A percentile compares a stretch with the other conserved stretches of the same genome.
Evolutionary conservation across 2,329 filamentous ascomycete species (phyloP).

Genomic region (Talaromyces sp.): DNA sequence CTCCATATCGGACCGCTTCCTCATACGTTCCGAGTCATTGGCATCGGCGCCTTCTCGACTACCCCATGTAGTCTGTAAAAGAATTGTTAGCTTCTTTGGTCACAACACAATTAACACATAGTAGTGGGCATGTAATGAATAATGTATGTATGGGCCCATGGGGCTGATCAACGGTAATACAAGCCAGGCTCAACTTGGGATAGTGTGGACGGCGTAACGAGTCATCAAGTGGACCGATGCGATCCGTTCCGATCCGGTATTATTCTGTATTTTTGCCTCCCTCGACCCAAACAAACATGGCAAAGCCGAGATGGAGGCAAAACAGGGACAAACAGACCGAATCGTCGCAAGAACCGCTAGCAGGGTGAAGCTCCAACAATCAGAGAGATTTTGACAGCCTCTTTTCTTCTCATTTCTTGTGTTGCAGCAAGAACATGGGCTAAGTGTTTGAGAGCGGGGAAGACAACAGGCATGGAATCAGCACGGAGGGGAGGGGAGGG

Average conservation of each 20-base stretch:
- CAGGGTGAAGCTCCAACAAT: background rate
- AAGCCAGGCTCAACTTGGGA: background rate
- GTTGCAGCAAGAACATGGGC: background rate
- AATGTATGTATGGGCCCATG: background rate
- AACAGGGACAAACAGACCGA: background rate
- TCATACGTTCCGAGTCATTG: constrained; percentile 70
- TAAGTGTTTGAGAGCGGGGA: background rate
- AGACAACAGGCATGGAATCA: background rate
- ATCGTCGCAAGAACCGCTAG: background rate
- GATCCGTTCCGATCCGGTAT: background rate
- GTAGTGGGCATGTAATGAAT: background rate
- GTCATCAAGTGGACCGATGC: background rate
- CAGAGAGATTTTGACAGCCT: background rate
- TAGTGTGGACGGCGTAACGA: background rate
- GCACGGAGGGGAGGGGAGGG: background rate
- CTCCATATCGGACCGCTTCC: constrained; percentile 34
- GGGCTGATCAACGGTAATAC: background rate
- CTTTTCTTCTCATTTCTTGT: background rate
- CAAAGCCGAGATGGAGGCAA: background rate
- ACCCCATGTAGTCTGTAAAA: constrained; percentile 80
- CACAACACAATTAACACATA: background rate
- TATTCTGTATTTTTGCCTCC: background rate
- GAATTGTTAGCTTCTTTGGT: constrained; percentile 3
- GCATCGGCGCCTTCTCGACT: constrained; percentile 87
- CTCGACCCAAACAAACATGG: background rate